Evolutionary conservation across 805 yeast genomes (phyloP), one percentile per base, ranked within the genome.

Genomic region (Tetrapisispora pingtungensis): DNA sequence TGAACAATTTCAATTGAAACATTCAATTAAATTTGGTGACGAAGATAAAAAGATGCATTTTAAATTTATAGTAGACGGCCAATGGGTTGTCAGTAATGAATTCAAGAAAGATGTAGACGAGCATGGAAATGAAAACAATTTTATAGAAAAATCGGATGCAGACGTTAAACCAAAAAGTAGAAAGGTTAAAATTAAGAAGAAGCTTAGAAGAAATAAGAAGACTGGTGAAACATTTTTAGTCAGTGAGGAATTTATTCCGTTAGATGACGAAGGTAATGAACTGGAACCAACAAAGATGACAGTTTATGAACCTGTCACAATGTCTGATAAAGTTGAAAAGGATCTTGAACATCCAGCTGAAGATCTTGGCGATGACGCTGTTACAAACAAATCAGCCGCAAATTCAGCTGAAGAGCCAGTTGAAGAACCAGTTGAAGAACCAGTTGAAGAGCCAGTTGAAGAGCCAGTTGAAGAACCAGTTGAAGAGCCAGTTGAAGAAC

Each of bases 31-130:
- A n/a, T 62, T 54, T 24, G 46, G 52, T 19, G 20, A 15, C 26
- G 52, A 52, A 18, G 49, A 53, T 7, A 67, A 62, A 13, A 66
- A 66, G 50, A 55, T 78, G 27, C 60, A 55, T 19, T 74, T 73
- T 61, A 74, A 74, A 66, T 82, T 73, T 58, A 73, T 81, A 42
- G 87, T 81, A 36, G 87, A 82, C 58, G 85, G 80, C 35, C 71
- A 72, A 37, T 82, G 88, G 88, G 54, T 55, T 10, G 58, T 66
- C n/a, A 69, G 66, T 43, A 56, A 58, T 1, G 54, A 56, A 3
- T 74, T 67, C 47, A 63, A 61, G 42, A 58, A 66, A 18, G 72
- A 72, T 44, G 19, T 3, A 1, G 68, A 64, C 34, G 81, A 75
- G 49, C 57, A 65, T 28, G 68, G 69, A 1, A 64, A 61, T 41